Base-by-base conservation (phyloP, 2,329 filamentous ascomycete species). In the Aureobasidium sp. region DNA sequence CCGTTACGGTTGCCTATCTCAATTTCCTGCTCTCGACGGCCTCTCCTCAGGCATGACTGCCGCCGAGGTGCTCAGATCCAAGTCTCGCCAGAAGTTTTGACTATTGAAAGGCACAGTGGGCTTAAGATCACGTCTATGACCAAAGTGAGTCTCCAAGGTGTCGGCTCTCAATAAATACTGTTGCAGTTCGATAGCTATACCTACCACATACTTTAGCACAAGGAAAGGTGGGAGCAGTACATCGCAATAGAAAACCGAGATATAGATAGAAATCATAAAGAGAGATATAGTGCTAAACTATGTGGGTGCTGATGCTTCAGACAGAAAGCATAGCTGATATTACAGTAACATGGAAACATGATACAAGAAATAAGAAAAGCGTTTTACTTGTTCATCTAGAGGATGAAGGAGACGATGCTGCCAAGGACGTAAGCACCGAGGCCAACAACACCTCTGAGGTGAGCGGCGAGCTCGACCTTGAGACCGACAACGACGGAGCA, bases 211-310 rank as follows among this genome's bases (percentile, higher is more conserved):
- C 9, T 11, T 34, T 5, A 34, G 31, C 31, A 34, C 31, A 34
- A 9, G 31, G 31, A 11, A 3, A 34, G 31, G 3, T 34, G 31
- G 22, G 27, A 45, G 15, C 42, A 27, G 12, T 7, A 22, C 1
- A 15, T 17, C 27, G 42, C 14, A 45, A 34, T 27, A 51, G n/a
- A 51, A 20, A 51, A 44, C 47, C 47, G 47, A 51, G 17, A 51
- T 36, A 36, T 48, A 27, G 27, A 48, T 29, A 45, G 42, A 41
- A 9, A 51, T 51, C 47, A 17, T 51, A 36, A 52, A 52, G 48
- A 34, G 48, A 55, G 25, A 55, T 42, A 55, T 41, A 41, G 51
- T 55, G 51, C 51, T 55, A 55, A 55, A 51, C 51, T 55, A 55
- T 41, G 51, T 55, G 51, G 17, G n/a, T 41, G 20, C 37, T 31